Conservation (phyloP, 306 rosid species). For the Quercus alba region DNA sequence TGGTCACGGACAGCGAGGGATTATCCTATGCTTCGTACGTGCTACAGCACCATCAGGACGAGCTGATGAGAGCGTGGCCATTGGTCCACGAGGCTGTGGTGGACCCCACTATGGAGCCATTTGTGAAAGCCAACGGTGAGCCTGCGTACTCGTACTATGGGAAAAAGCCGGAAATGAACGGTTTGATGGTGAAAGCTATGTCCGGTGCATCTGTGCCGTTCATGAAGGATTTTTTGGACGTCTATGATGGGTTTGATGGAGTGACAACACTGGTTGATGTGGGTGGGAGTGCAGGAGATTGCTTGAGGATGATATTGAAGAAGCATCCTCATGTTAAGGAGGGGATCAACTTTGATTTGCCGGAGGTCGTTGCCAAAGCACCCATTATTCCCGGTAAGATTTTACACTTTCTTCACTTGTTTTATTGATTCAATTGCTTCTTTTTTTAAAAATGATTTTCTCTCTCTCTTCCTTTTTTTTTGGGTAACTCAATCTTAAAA, state of each 20-base stretch:
- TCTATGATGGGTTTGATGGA: constrained; percentile 64
- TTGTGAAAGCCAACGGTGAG: constrained; percentile 72
- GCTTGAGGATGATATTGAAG: constrained; percentile 72
- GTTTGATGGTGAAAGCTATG: constrained; percentile 78
- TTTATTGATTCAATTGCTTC: too few relatives aligned
- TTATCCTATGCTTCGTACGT: constrained; percentile 66
- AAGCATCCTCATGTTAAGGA: constrained; percentile 47
- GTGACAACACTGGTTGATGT: constrained; percentile 72
- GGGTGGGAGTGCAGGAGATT: constrained; percentile 92
- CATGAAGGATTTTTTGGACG: constrained; percentile 60
- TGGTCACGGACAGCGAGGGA: constrained; percentile 61
- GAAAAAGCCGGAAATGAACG: constrained; percentile 74
- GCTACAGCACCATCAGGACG: constrained; percentile 95
- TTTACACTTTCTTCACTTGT: not conserved
- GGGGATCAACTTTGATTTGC: constrained; percentile 82
- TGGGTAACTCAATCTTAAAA: too few relatives aligned
- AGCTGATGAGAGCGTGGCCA: constrained; percentile 77
- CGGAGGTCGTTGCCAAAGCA: constrained; percentile 82
- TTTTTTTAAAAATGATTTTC: too few relatives aligned
- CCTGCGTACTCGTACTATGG: constrained; percentile 66
- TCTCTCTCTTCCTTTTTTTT: too few relatives aligned
- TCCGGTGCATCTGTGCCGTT: constrained; percentile 85
- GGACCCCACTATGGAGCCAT: constrained; percentile 73
- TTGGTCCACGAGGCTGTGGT: constrained; percentile 84
- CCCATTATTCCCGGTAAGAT: constrained; percentile 48